A percentile compares a stretch with the other conserved stretches of the same genome.
Conservation (phyloP, 2,329 filamentous ascomycete genomes). For the Lasiodiplodia gonubiensis region DNA sequence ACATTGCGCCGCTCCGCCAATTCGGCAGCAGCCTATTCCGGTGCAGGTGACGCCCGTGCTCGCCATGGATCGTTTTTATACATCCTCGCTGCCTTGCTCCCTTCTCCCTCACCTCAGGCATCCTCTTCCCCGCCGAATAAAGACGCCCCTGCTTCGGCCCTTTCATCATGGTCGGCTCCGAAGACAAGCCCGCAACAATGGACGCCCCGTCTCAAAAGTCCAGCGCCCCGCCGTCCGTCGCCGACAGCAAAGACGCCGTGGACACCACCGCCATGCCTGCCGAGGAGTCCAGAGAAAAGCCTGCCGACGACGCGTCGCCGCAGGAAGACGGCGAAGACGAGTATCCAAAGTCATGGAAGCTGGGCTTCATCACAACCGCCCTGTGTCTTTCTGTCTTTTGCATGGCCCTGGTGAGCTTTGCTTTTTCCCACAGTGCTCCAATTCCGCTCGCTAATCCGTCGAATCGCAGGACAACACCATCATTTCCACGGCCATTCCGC, state of each 20-base stretch:
- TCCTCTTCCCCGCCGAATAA: neutral
- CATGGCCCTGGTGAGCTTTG: conserved; percentile 35
- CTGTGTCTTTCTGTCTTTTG: conserved; percentile 39
- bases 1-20: neutral
- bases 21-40: neutral
- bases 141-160: neutral
- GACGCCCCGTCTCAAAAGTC: conserved; percentile 14
- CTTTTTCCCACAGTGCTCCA: neutral
- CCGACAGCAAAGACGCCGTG: conserved; percentile 39
- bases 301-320: conserved; percentile 31
- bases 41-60: conserved; percentile 3
- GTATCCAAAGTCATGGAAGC: conserved; percentile 42
- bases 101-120: conserved; percentile 5
- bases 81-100: conserved; percentile 2
- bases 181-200: conserved; percentile 15
- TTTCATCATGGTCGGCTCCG: conserved; percentile 5
- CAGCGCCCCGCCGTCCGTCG: conserved; percentile 30
- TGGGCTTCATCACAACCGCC: conserved; percentile 37
- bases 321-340: conserved; percentile 38
- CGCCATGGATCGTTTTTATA: conserved; percentile 1
- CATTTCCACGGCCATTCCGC: conserved; percentile 40
- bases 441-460: conserved; percentile 15
- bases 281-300: conserved; percentile 21
- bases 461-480: conserved; percentile 34
- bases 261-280: conserved; percentile 38